Evolutionary conservation across 129 eudicot genomes (phyloP), one percentile per base, ranked within the genome.

Genomic region (Ambrosia trifida): DNA sequence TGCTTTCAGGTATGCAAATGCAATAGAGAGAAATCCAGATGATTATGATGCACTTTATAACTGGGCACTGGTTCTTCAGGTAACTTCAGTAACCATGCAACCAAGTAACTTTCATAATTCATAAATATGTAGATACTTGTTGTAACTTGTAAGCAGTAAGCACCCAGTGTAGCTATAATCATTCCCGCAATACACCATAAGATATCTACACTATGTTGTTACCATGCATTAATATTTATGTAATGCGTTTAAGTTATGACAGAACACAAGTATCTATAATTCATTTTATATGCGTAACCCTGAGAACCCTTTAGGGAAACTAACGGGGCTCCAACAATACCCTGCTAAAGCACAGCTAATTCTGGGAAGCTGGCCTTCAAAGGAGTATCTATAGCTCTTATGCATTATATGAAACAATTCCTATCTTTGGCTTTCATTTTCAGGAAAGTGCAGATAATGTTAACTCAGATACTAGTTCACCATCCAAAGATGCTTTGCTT

Each of bases 401-500:
- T 30, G 75, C 46, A n/a, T 5, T 61, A 59, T 50, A 12, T 47
- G 11, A 28, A 69, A 58, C 35, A 62, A 69, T 61, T 69, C 65
- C 60, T 40, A 69, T 60, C 60, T 19, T 60, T 49, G 2, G 2
- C 14, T 68, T 77, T 11, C 70, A 40, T 31, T 38, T 36, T 32
- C 88, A 93, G 98, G 98, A 93, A 85, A 89, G 98, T 85, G 98
- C 98, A 33, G 96, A 93, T 87, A 89, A 89, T 85, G 96, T 93
- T 65, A 86, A 80, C 75, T 85, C 87, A 45, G 96, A 89, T 63
- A 78, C 96, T 41, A 82, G 83, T 67, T 89, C 96, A 75, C 95
- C 89, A 49, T 87, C 98, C 53, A 93, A 93, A 86, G 98, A 93
- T 76, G 89, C 96, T 52, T 84, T 93, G 83, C 98, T 93, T 78